Conservation (phyloP, 345 rosid species). For the Durio zibethinus region DNA sequence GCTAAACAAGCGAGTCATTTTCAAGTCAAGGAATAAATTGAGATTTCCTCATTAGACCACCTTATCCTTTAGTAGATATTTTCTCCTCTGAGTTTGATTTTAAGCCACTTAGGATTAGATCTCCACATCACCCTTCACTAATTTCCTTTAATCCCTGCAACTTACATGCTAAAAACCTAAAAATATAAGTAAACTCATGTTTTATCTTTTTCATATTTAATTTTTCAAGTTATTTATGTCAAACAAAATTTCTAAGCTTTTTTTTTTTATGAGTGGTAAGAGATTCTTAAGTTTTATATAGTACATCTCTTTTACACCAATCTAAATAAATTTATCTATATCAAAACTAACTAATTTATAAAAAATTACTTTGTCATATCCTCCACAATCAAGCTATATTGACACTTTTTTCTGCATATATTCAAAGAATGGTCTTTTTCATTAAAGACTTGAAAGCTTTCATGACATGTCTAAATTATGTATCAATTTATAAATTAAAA, state of each 20-base stretch:
- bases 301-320: no score
- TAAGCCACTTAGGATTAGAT: background rate
- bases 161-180: background rate
- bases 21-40: background rate
- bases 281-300: no score
- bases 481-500: background rate
- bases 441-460: background rate
- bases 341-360: no score
- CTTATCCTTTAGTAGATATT: background rate
- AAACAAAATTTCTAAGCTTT: background rate
- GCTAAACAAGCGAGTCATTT: background rate
- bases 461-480: background rate
- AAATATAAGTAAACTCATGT: background rate
- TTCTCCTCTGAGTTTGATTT: background rate
- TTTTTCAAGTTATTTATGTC: background rate
- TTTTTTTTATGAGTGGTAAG: no score
- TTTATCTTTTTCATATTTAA: background rate
- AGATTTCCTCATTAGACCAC: background rate
- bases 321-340: no score
- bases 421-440: background rate
- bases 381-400: no score
- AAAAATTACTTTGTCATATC: no score
- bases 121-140: background rate
- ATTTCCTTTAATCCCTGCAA: background rate
- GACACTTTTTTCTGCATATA: background rate